Evolutionary conservation across 176 grass and related monocot genomes (phyloP).

Genomic region (Microstegium vimineum): DNA sequence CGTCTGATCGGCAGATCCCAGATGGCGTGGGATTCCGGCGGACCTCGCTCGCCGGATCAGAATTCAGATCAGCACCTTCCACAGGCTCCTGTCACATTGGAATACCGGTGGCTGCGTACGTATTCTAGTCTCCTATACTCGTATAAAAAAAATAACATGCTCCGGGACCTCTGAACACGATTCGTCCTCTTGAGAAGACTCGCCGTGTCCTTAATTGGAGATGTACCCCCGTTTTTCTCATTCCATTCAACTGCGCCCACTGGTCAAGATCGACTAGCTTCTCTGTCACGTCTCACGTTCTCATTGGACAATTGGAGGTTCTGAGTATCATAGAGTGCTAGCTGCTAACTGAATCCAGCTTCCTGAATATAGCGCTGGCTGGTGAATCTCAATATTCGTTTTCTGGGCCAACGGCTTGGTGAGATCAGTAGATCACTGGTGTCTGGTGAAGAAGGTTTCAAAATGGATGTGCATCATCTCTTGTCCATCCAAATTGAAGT

Average conservation of each 20-base stretch:
- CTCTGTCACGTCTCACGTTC: neutral
- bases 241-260: neutral
- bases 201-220: neutral
- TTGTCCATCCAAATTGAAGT: neutral
- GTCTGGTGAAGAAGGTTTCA: neutral
- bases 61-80: neutral
- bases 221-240: neutral
- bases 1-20: neutral
- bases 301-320: neutral
- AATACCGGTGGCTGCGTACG: neutral
- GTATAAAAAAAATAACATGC: neutral
- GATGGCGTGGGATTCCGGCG: neutral
- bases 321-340: neutral
- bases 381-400: constrained; percentile 8
- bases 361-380: neutral
- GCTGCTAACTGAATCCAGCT: neutral
- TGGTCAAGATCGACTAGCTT: constrained; percentile 10
- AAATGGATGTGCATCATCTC: neutral
- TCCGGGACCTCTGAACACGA: neutral
- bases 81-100: neutral
- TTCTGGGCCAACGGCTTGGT: neutral
- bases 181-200: neutral
- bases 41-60: neutral
- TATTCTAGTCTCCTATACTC: neutral
- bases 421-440: too few relatives aligned